These are phyloP conservation scores for Petunia hybrid DNA, from an alignment of 305 asterid species.

Conservation along the genomic window DNA sequence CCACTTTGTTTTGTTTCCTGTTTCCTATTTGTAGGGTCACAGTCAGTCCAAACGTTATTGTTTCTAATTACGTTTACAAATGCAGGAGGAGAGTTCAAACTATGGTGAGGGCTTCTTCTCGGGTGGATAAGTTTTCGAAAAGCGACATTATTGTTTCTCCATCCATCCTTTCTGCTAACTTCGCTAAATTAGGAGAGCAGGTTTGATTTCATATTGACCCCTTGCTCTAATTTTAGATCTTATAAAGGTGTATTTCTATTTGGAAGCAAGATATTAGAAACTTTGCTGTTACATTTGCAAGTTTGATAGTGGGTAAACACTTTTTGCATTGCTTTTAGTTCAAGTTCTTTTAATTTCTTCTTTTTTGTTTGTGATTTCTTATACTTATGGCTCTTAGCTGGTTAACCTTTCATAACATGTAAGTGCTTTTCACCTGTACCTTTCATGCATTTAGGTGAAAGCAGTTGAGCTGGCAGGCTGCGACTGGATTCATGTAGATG, in stretches of 20 bases:
- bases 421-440: constrained; percentile 29
- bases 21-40: background rate
- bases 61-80: constrained; percentile 37
- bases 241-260: constrained; percentile 4
- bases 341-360: constrained; percentile 17
- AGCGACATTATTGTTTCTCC: constrained; percentile 96
- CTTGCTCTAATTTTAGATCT: background rate
- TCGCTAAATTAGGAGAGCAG: constrained; percentile 97
- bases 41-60: background rate
- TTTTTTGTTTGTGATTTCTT: background rate
- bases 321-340: background rate
- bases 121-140: constrained; percentile 91
- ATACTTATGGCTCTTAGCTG: background rate
- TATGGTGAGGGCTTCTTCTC: constrained; percentile 81
- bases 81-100: constrained; percentile 74
- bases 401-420: background rate
- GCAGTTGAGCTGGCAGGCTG: constrained; percentile 99
- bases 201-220: constrained; percentile 43
- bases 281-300: background rate
- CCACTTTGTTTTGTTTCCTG: background rate
- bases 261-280: constrained; percentile 5
- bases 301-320: background rate
- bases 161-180: constrained; percentile 96
- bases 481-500: constrained; percentile 99
- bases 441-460: constrained; percentile 69